phyloP scores from a whole-genome alignment of 805 yeast genomes.

The Sugiyamaella lignohabitans region DNA sequence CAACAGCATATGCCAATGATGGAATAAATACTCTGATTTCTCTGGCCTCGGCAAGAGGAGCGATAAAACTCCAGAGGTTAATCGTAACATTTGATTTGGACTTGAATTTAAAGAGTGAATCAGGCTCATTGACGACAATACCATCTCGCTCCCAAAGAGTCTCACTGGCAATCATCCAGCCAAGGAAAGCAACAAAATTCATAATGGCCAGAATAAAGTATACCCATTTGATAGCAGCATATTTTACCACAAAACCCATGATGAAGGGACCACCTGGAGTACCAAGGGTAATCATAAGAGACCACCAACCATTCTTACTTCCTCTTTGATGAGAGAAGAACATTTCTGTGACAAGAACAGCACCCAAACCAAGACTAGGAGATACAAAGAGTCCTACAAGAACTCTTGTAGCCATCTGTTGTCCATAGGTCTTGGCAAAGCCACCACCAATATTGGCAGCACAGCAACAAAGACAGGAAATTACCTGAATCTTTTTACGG shows the following conservation, averaged over 20 bases:
- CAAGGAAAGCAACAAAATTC: conserved; percentile 11
- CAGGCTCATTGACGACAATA: background rate
- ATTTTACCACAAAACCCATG: conserved; percentile 15
- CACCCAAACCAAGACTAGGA: conserved; percentile 16
- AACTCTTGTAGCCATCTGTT: conserved; percentile 15
- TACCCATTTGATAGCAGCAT: conserved; percentile 14
- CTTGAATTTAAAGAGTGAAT: background rate
- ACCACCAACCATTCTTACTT: conserved; percentile 16
- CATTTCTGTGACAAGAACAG: conserved; percentile 14
- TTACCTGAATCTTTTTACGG: conserved; percentile 10
- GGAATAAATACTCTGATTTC: conserved; percentile 15
- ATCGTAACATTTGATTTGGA: conserved; percentile 4
- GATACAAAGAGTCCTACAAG: conserved; percentile 13
- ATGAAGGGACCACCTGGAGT: conserved; percentile 16
- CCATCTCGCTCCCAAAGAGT: conserved; percentile 12
- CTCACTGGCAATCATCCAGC: conserved; percentile 11
- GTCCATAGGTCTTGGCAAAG: conserved; percentile 14
- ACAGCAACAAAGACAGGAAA: conserved; percentile 6
- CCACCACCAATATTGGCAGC: conserved; percentile 16
- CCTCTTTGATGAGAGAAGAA: conserved; percentile 16
- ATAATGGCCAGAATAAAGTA: conserved; percentile 14
- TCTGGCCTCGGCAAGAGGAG: conserved; percentile 6
- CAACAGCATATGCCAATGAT: conserved; percentile 22
- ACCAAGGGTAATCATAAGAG: conserved; percentile 14
- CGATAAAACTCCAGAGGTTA: conserved; percentile 3